Percentiles rank a stretch among this genome's conserved stretches.
phyloP scores from a whole-genome alignment of 2,329 filamentous ascomycete genomes.

The Exserohilum turcica region DNA sequence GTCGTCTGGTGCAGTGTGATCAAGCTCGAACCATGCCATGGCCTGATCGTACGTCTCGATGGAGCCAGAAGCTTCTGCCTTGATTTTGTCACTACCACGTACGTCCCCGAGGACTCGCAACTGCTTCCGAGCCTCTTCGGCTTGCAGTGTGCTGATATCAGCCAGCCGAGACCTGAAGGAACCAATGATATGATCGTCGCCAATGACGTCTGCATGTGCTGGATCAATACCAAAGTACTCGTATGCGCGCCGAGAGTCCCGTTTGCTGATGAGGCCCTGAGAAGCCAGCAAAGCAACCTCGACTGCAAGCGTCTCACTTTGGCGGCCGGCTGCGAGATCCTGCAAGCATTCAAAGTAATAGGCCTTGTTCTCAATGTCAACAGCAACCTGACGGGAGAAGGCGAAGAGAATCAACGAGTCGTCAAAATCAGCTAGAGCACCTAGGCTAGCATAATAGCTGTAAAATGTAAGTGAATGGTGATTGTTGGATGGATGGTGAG shows the following conservation, averaged over 20 bases:
- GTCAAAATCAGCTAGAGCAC: conserved; percentile 65
- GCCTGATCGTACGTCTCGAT: conserved; percentile 69
- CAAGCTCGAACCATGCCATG: conserved; percentile 63
- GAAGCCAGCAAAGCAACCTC: conserved; percentile 64
- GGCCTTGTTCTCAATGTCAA: conserved; percentile 60
- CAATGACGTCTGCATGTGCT: conserved; percentile 46
- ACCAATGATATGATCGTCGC: conserved; percentile 66
- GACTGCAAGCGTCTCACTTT: conserved; percentile 62
- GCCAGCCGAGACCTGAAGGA: conserved; percentile 64
- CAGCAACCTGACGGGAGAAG: conserved; percentile 63
- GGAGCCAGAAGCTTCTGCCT: conserved; percentile 62
- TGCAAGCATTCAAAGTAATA: conserved; percentile 71
- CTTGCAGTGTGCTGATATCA: conserved; percentile 59
- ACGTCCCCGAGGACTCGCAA: conserved; percentile 65
- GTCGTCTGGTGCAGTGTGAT: conserved; percentile 57
- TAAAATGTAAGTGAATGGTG: conserved; percentile 22
- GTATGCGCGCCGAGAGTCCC: conserved; percentile 64
- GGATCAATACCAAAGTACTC: conserved; percentile 61
- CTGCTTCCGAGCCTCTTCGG: conserved; percentile 61
- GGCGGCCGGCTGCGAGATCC: conserved; percentile 61
- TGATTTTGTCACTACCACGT: conserved; percentile 62
- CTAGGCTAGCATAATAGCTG: conserved; percentile 65
- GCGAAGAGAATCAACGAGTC: conserved; percentile 66
- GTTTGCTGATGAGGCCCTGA: conserved; percentile 61
- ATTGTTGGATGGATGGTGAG: neutral